These are phyloP conservation scores for Stagonosporopsis tanaceti DNA, from an alignment of 2,329 filamentous ascomycete species.

Conservation along the genomic window DNA sequence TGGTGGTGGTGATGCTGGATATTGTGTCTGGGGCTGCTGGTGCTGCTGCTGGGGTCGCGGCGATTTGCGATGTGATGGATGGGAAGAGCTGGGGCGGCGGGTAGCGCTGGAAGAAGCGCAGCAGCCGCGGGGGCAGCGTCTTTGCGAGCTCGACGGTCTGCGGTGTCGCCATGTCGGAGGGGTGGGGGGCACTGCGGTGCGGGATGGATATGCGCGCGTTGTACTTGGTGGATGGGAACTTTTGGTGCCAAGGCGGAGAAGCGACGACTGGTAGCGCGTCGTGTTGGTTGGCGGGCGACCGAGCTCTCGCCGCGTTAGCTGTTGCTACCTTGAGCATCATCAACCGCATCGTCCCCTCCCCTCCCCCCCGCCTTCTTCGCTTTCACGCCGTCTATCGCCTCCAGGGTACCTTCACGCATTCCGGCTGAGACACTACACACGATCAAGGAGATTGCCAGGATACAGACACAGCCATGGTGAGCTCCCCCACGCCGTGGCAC, in stretches of 20 bases:
- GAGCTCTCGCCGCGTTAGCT: conserved; percentile 29
- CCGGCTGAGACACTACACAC: conserved; percentile 3
- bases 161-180: conserved; percentile 34
- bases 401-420: background rate
- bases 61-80: conserved; percentile 29
- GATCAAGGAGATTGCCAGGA: conserved; percentile 2
- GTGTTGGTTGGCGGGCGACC: conserved; percentile 3
- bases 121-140: conserved; percentile 77
- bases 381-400: background rate
- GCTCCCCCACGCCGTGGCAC: conserved; percentile 24
- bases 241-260: conserved; percentile 12
- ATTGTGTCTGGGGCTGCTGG: conserved; percentile 11
- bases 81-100: conserved; percentile 69
- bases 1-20: conserved; percentile 14
- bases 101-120: conserved; percentile 88
- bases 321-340: conserved; percentile 26
- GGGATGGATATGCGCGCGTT: background rate
- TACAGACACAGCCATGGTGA: conserved; percentile 49
- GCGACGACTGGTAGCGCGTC: background rate
- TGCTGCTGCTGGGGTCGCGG: conserved; percentile 23
- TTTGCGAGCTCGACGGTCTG: conserved; percentile 66
- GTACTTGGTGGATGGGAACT: background rate
- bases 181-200: background rate
- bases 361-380: background rate
- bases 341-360: conserved; percentile 3